Base-by-base conservation (phyloP, 2,329 filamentous ascomycete genomes). In the Curvularia verruculosa region DNA sequence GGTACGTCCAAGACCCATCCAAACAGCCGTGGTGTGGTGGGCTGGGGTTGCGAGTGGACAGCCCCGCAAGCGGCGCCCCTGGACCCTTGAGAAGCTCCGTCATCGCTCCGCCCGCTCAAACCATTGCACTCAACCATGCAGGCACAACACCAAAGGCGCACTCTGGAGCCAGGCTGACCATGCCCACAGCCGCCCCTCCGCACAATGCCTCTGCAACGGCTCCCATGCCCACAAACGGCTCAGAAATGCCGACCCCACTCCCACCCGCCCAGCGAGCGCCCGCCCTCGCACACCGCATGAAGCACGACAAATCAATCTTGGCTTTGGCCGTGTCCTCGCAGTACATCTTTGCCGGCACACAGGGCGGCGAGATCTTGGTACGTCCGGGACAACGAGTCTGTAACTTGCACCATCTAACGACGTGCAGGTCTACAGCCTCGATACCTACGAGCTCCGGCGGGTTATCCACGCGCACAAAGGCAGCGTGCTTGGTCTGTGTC, bases 401-500 rank as follows among this genome's bases (percentile, higher is more conserved):
- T 45, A 46, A 37, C n/a, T 39, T 8, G 12, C 5, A 41, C 5
- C 29, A 15, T 50, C 66, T 72, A 43, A 75, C 46, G 28, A 5
- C 10, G 19, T 8, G 23, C 58, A 84, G 82, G 83, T 93, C 43
- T 99, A 92, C 90, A 92, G 90, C 3, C 84, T 99, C 43, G 88
- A 89, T 65, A 96, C 91, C 7, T 99, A 93, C 74, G 89, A 96
- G 75, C 87, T 89, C 49, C 85, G 90, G 26, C 83, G 85, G 40
- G 88, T 88, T 26, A 87, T 98, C 19, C 90, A 95, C 73, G 95
- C 92, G 5, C 95, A 99, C 79, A 89, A 91, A 72, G 91, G 95
- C 53, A 96, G 92, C 71, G 90, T 99, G 21, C 86, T 99, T 46
- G 92, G 89, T 55, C 83, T 99, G 3, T 90, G 87, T 72, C 82